Percentiles rank a stretch among this genome's conserved stretches.
These are phyloP conservation scores for Fusarium sp. DNA, from an alignment of 2,329 filamentous ascomycete species.

Conservation along the genomic window DNA sequence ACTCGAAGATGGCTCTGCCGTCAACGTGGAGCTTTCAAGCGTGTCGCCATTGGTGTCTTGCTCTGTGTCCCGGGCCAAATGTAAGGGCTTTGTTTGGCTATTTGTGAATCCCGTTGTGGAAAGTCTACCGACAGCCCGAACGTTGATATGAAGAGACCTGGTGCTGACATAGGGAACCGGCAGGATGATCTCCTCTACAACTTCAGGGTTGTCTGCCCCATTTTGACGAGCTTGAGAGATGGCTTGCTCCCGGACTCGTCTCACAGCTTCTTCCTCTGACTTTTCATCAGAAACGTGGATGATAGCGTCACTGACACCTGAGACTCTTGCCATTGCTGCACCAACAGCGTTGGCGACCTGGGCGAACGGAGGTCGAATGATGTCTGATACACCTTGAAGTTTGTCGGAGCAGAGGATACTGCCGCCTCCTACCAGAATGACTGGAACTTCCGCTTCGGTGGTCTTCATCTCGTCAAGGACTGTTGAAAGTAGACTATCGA, in stretches of 20 bases:
- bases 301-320: neutral
- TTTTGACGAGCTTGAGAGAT: neutral
- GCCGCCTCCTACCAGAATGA: conserved; percentile 54
- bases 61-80: neutral
- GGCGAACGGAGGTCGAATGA: conserved; percentile 45
- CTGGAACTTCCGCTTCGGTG: neutral
- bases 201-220: neutral
- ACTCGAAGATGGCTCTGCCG: neutral
- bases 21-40: no score
- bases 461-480: conserved; percentile 19
- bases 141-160: neutral
- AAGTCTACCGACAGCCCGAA: neutral
- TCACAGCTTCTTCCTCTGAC: neutral
- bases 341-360: conserved; percentile 63
- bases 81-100: neutral
- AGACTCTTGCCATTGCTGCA: conserved; percentile 54
- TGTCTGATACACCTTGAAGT: conserved; percentile 48
- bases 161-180: neutral
- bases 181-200: neutral
- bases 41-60: neutral
- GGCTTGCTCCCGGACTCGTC: neutral
- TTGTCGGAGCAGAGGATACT: conserved; percentile 55
- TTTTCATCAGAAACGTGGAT: neutral
- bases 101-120: neutral
- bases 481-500: no score